Percentiles rank a stretch among this genome's conserved stretches.
These are phyloP conservation scores for Cicer cuneatum DNA, from an alignment of 306 rosid species.

Conservation along the genomic window DNA sequence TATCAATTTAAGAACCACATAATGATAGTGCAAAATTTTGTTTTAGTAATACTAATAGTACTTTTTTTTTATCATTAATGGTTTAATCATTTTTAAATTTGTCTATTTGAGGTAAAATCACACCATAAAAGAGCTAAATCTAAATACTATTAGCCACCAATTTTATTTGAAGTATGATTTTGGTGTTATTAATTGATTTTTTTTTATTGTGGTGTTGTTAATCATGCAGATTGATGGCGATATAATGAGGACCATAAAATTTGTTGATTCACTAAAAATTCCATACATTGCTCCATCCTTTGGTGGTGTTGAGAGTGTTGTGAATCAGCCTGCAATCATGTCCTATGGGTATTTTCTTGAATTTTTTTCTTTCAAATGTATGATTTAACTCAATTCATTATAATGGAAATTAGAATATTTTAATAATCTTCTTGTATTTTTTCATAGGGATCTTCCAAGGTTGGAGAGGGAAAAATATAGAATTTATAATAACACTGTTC, in stretches of 20 bases:
- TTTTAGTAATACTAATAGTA: too few relatives aligned
- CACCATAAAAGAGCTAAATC: not conserved
- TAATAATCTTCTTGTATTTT: slow-evolving; percentile 4
- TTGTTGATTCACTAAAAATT: slow-evolving; percentile 77
- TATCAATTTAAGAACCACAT: not conserved
- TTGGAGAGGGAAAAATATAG: slow-evolving; percentile 73
- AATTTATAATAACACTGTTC: slow-evolving; percentile 75
- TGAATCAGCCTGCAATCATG: slow-evolving; percentile 95
- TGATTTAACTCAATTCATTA: not conserved
- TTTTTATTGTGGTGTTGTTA: slow-evolving; percentile 15
- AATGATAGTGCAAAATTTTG: too few relatives aligned
- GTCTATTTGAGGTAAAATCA: not conserved
- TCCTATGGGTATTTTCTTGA: slow-evolving; percentile 71
- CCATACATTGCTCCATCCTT: slow-evolving; percentile 95
- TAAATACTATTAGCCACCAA: not conserved
- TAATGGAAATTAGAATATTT: not conserved
- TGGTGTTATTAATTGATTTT: not conserved
- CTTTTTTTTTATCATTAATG: not conserved
- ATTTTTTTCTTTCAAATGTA: not conserved
- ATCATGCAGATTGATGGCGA: slow-evolving; percentile 81
- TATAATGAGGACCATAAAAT: slow-evolving; percentile 58
- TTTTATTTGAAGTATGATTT: slow-evolving; percentile 1
- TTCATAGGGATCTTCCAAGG: slow-evolving; percentile 76
- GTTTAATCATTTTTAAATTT: too few relatives aligned
- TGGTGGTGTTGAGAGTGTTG: slow-evolving; percentile 95